Base-by-base conservation (phyloP, 2,329 filamentous ascomycete species). In the Sordariomycetes sp. region DNA sequence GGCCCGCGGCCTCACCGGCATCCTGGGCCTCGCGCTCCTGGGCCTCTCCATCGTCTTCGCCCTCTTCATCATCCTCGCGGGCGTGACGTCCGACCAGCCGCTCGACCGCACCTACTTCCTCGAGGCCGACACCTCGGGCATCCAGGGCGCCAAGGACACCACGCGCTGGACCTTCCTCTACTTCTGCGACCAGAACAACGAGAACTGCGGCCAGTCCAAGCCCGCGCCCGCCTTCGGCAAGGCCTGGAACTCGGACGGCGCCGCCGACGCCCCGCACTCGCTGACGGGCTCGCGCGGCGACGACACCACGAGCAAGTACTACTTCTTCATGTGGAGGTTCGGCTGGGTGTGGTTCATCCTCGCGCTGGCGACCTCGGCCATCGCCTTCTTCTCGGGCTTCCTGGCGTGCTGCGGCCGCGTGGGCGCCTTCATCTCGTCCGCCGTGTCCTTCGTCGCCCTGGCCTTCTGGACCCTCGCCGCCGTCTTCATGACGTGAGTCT, bases 81-180 rank as follows among this genome's bases (percentile, higher is more conserved):
- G 76, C 60, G 69, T 83, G 53, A 72, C 73, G n/a, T 61, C 70
- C 61, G 69, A 70, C n/a, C 68, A 75, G 7, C 81, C 81, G 1
- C 76, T 95, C 58, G 82, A 88, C 70, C 75, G 85, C 60, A 90
- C 91, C 63, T 97, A 90, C 74, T 96, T 97, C 77, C 83, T 97
- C 35, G 79, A 87, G 68, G 89, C 89, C 65, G 81, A 88, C 68
- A 96, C 92, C 1, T 76, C 74, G 35, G 83, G 79, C 67, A 91
- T 96, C 67, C 76, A 80, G 3, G 85, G 86, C 54, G 86, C 90
- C 14, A 82, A 86, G 57, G 62, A 77, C 55, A 65, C 80, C 20
- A 86, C 90, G 14, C 86, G 93, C 74, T 97, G 93, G 93, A 95
- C 91, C 40, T 96, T 88, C 74, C 94, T 95, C 78, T 86, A 89